Conservation (phyloP, 1,284 basidiomycete species). For the Schizophyllum amplum region DNA sequence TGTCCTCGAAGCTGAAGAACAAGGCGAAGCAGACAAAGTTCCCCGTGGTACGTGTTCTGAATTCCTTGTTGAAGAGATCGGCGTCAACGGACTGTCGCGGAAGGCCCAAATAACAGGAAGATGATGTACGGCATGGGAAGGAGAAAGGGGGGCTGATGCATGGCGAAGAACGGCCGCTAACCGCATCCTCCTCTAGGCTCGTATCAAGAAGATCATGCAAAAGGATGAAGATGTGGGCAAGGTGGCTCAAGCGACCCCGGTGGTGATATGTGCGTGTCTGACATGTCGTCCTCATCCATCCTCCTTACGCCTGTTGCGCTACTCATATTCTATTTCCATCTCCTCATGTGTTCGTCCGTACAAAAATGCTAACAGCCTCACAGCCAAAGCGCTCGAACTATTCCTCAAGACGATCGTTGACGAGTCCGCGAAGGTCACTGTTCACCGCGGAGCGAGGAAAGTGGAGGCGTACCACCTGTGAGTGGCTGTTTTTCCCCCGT, state of each 20-base stretch:
- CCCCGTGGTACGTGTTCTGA: conserved; percentile 50
- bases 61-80: conserved; percentile 1
- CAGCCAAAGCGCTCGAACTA: conserved; percentile 94
- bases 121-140: not conserved
- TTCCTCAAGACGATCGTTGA: conserved; percentile 88
- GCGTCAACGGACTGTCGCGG: not conserved
- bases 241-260: conserved; percentile 93
- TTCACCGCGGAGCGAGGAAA: conserved; percentile 78
- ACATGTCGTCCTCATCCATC: not conserved
- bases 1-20: conserved; percentile 47
- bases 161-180: too few species aligned
- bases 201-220: conserved; percentile 99
- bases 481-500: conserved; percentile 35
- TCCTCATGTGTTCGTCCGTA: not conserved
- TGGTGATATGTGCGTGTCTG: conserved; percentile 84
- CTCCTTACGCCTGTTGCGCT: not conserved
- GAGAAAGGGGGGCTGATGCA: not conserved
- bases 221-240: conserved; percentile 99
- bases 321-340: not conserved
- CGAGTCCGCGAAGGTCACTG: conserved; percentile 77
- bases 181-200: too few species aligned
- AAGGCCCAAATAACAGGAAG: too few species aligned
- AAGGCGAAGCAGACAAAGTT: conserved; percentile 84
- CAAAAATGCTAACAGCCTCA: not conserved
- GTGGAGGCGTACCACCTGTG: conserved; percentile 94